A percentile compares a stretch with the other conserved stretches of the same genome.
phyloP scores from a whole-genome alignment of 352 stramenopile species.

The Phytophthora hibernalis region DNA sequence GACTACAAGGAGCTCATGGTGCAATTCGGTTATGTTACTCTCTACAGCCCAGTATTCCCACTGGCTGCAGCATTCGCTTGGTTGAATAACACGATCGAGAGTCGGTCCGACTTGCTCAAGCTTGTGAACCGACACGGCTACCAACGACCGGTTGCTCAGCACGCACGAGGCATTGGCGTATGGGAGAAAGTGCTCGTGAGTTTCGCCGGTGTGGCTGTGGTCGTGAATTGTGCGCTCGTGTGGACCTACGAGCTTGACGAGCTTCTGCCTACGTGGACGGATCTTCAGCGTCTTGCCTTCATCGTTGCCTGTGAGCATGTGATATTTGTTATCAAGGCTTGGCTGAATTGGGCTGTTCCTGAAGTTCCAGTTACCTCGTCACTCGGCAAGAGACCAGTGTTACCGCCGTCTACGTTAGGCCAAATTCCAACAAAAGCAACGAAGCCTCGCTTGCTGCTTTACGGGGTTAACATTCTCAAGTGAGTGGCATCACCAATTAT shows the following conservation, averaged over 20 bases:
- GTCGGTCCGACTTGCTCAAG: slow-evolving; percentile 93
- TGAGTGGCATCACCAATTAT: neutral
- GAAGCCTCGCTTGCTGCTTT: slow-evolving; percentile 7
- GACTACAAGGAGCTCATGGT: slow-evolving; percentile 90
- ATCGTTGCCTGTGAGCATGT: slow-evolving; percentile 69
- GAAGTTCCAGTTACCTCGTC: slow-evolving; percentile 41
- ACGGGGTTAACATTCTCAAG: neutral
- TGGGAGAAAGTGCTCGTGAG: slow-evolving; percentile 94
- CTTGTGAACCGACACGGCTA: slow-evolving; percentile 88
- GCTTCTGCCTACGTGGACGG: slow-evolving; percentile 59
- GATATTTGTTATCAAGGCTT: slow-evolving; percentile 63
- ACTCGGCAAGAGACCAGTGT: slow-evolving; percentile 26
- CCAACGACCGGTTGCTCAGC: slow-evolving; percentile 86
- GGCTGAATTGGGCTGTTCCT: slow-evolving; percentile 61
- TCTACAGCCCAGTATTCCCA: slow-evolving; percentile 92
- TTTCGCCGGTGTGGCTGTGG: slow-evolving; percentile 91
- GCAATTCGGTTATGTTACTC: slow-evolving; percentile 93
- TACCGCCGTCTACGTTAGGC: slow-evolving; percentile 8
- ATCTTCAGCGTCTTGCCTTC: slow-evolving; percentile 69
- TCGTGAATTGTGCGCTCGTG: slow-evolving; percentile 95
- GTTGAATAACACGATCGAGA: slow-evolving; percentile 93
- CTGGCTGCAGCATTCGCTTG: slow-evolving; percentile 91
- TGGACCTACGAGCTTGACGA: slow-evolving; percentile 72
- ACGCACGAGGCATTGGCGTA: slow-evolving; percentile 92
- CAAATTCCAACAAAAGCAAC: slow-evolving; percentile 1